These are phyloP conservation scores for Suillus brevipes DNA, from an alignment of 768 basidiomycete species.

Conservation along the genomic window DNA sequence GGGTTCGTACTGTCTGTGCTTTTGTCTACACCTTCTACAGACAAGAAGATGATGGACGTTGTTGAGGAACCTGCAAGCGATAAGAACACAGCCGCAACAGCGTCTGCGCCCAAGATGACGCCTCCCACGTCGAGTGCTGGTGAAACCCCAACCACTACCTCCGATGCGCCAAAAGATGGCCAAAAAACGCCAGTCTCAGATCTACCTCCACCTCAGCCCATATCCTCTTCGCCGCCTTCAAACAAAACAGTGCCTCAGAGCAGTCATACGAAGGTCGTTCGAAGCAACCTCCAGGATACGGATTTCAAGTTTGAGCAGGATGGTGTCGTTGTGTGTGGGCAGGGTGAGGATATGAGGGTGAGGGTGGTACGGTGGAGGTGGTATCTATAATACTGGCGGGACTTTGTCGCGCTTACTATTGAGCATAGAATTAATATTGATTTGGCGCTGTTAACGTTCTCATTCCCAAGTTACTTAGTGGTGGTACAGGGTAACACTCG, in stretches of 20 bases:
- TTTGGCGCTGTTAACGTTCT: neutral
- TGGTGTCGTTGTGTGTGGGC: slow-evolving; percentile 17
- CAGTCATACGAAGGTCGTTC: slow-evolving; percentile 11
- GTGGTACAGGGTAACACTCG: neutral
- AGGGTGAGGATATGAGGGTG: slow-evolving; percentile 14
- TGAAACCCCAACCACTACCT: neutral
- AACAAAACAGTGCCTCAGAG: neutral
- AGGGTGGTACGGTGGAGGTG: slow-evolving; percentile 32
- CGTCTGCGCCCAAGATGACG: neutral
- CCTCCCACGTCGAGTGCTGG: neutral
- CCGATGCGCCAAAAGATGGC: neutral
- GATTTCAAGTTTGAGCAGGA: slow-evolving; percentile 27
- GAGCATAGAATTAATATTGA: neutral
- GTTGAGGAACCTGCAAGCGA: neutral
- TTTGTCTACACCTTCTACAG: neutral
- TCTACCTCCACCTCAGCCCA: neutral
- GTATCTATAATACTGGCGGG: slow-evolving; percentile 11
- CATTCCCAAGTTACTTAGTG: neutral
- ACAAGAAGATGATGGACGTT: neutral
- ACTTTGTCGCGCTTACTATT: neutral
- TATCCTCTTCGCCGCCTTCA: neutral
- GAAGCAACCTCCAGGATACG: slow-evolving; percentile 19
- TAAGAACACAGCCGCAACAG: neutral
- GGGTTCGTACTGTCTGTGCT: slow-evolving; percentile 7
- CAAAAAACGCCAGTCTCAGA: neutral